phyloP scores from a whole-genome alignment of 129 eudicot species.

The Calendula officinalis region DNA sequence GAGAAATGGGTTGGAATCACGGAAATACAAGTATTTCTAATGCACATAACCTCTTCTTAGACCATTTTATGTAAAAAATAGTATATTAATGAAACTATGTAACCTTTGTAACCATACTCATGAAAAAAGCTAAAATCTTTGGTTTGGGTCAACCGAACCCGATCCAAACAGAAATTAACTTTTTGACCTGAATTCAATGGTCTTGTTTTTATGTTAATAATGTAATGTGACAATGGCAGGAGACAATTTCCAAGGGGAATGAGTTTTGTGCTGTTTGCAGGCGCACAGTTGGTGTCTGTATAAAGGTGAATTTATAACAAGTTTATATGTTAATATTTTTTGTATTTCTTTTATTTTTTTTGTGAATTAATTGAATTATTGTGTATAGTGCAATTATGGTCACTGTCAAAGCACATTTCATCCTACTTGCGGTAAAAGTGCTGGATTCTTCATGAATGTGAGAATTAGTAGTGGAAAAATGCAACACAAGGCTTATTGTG shows the following conservation, averaged over 20 bases:
- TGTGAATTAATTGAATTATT: not conserved
- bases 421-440: constrained; percentile 89
- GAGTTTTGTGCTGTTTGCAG: constrained; percentile 72
- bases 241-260: constrained; percentile 53
- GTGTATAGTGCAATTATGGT: constrained; percentile 84
- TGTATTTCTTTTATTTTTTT: not conserved
- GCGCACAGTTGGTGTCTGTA: constrained; percentile 79
- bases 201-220: too few species aligned
- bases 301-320: constrained; percentile 51
- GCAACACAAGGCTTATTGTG: constrained; percentile 96
- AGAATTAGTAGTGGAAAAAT: constrained; percentile 68
- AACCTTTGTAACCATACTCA: too few species aligned
- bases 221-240: constrained; percentile 45
- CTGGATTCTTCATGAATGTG: constrained; percentile 70
- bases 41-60: too few species aligned
- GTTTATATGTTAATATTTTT: constrained; percentile 7
- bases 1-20: too few species aligned
- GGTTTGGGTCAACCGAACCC: too few species aligned
- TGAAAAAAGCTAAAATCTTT: too few species aligned
- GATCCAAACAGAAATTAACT: too few species aligned
- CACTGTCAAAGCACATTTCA: constrained; percentile 91
- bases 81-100: too few species aligned
- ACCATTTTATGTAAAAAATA: not conserved
- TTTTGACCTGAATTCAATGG: too few species aligned
- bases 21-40: too few species aligned